These are phyloP conservation scores for Naganishia vaughanmartiniae DNA, from an alignment of 768 basidiomycete genomes.

Conservation along the genomic window DNA sequence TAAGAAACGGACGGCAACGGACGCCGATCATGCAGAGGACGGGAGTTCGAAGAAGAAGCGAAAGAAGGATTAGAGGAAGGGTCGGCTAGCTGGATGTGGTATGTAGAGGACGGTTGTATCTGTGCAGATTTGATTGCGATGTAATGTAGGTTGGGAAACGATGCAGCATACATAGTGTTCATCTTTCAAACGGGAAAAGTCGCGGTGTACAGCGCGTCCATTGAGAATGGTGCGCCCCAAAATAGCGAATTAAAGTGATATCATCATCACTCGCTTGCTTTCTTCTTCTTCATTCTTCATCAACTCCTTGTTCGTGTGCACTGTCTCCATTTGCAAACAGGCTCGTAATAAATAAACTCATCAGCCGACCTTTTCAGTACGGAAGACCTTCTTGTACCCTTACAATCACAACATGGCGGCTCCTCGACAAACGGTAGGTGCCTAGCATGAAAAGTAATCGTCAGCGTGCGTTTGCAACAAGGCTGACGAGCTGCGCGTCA, in stretches of 20 bases:
- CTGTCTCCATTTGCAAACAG: neutral
- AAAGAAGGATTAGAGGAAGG: conserved; percentile 19
- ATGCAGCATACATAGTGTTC: neutral
- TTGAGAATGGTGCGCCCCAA: neutral
- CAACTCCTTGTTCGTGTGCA: neutral
- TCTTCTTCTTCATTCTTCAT: too few relatives aligned
- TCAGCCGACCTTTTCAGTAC: neutral
- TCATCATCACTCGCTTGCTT: neutral
- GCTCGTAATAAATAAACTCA: neutral
- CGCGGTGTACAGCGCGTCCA: too few relatives aligned
- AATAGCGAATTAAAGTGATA: neutral
- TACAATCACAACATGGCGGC: neutral
- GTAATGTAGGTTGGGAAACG: neutral
- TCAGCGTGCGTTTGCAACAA: too few relatives aligned
- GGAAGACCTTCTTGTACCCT: neutral
- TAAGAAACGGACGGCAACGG: conserved; percentile 20
- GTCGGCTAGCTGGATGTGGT: neutral
- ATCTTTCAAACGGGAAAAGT: too few relatives aligned
- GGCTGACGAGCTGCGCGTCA: neutral
- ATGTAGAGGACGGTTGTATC: conserved; percentile 6
- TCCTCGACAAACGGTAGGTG: neutral
- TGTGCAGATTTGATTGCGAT: neutral
- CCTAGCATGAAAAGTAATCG: too few relatives aligned
- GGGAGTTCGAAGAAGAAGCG: conserved; percentile 22
- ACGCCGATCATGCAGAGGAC: conserved; percentile 12